phyloP scores from a whole-genome alignment of 371 early-diverging fungal species.

The Dichotomocladium elegans region DNA sequence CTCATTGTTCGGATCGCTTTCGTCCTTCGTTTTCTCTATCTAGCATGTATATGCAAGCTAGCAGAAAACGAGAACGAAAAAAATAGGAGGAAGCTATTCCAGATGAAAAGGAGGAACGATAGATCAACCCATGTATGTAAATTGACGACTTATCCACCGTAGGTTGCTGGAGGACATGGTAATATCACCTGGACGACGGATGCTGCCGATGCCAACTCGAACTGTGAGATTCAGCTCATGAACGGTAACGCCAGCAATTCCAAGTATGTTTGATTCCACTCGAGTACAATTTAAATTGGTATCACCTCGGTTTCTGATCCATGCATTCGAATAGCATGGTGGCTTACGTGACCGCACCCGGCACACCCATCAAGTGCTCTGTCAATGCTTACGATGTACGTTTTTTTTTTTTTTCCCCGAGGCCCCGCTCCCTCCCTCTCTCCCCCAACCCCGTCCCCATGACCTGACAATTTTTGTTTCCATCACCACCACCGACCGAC shows the following conservation, averaged over 20 bases:
- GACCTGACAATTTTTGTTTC: too few species aligned
- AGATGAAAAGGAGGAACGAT: background rate
- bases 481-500: background rate
- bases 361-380: slow-evolving; percentile 17
- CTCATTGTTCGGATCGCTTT: too few species aligned
- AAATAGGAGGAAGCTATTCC: background rate
- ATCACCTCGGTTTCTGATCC: background rate
- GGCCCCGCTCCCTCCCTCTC: background rate
- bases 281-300: background rate
- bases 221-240: slow-evolving; percentile 44
- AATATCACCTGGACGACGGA: slow-evolving; percentile 38
- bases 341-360: slow-evolving; percentile 19
- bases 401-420: too few species aligned
- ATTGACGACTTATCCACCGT: background rate
- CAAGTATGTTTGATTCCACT: slow-evolving; percentile 33
- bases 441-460: too few species aligned
- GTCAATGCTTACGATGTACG: slow-evolving; percentile 12
- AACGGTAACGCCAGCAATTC: slow-evolving; percentile 35
- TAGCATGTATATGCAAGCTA: background rate
- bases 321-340: slow-evolving; percentile 12
- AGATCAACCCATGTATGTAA: background rate
- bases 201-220: slow-evolving; percentile 21
- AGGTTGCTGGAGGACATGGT: slow-evolving; percentile 40
- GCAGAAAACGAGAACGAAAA: background rate
- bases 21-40: background rate